A percentile compares a stretch with the other conserved stretches of the same genome.
phyloP scores from a whole-genome alignment of 2,329 filamentous ascomycete species.

The Berkeleyomyces basicola region DNA sequence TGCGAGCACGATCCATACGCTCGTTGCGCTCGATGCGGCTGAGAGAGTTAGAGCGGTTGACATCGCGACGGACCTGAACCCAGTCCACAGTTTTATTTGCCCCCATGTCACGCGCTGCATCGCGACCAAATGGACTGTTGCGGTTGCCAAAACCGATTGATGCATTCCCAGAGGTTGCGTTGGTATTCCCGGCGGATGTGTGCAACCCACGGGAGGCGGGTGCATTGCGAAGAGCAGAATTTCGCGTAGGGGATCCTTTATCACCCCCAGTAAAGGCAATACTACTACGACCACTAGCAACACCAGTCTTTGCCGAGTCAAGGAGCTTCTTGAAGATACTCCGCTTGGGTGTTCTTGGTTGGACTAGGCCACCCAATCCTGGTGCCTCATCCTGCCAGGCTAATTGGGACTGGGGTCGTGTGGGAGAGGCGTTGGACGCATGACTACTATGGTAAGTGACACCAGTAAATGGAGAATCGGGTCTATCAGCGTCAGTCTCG shows the following conservation, averaged over 20 bases:
- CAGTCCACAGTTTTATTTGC: conserved; percentile 53
- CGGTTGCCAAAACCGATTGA: conserved; percentile 19
- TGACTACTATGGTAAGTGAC: conserved; percentile 89
- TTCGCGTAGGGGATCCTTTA: conserved; percentile 4
- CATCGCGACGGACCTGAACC: conserved; percentile 93
- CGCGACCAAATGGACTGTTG: conserved; percentile 24
- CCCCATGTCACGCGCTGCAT: conserved; percentile 54
- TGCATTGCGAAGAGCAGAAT: conserved; percentile 21
- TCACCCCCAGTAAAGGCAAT: conserved; percentile 44
- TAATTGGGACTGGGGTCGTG: conserved; percentile 47
- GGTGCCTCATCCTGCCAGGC: conserved; percentile 50
- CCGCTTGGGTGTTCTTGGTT: conserved; percentile 63
- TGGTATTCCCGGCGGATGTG: conserved; percentile 18
- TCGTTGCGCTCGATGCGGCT: conserved; percentile 78
- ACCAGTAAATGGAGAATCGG: conserved; percentile 52
- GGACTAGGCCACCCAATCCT: conserved; percentile 60
- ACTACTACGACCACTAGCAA: conserved; percentile 74
- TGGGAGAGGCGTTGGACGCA: conserved; percentile 36
- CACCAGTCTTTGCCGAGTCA: conserved; percentile 83
- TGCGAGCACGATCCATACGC: conserved; percentile 74
- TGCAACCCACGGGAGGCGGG: conserved; percentile 16
- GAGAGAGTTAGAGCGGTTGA: conserved; percentile 86
- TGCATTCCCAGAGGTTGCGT: conserved; percentile 17
- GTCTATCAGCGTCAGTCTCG: conserved; percentile 37
- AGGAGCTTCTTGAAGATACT: conserved; percentile 94